Evolutionary conservation across 805 yeast genomes (phyloP).

Genomic region (Cyberlindnera maritima): DNA sequence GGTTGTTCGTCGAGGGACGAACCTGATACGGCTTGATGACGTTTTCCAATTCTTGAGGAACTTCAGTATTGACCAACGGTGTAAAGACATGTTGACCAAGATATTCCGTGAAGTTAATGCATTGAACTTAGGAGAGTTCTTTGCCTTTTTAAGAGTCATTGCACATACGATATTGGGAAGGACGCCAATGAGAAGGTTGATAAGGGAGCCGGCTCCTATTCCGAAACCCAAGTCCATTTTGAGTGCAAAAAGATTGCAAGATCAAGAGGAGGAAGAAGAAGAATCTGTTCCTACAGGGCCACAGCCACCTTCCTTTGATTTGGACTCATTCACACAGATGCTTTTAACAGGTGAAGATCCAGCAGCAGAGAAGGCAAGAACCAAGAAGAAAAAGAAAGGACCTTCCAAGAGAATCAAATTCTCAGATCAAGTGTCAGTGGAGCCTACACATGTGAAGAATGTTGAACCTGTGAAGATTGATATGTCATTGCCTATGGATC

Average conservation of each 20-base stretch:
- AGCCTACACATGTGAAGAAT: slow-evolving; percentile 12
- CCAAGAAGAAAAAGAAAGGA: slow-evolving; percentile 30
- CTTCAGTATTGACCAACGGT: slow-evolving; percentile 56
- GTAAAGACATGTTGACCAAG: slow-evolving; percentile 48
- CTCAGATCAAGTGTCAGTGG: slow-evolving; percentile 52
- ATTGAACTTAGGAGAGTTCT: slow-evolving; percentile 86
- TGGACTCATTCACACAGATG: slow-evolving; percentile 83
- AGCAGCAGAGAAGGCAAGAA: slow-evolving; percentile 38
- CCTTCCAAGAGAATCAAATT: slow-evolving; percentile 63
- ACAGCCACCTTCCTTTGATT: slow-evolving; percentile 49
- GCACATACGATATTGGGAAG: slow-evolving; percentile 62
- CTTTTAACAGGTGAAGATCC: slow-evolving; percentile 76
- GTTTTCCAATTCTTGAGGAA: slow-evolving; percentile 77
- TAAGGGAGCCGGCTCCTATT: slow-evolving; percentile 56
- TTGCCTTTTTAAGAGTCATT: slow-evolving; percentile 77
- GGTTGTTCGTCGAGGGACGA: slow-evolving; percentile 63
- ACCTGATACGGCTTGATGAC: slow-evolving; percentile 68
- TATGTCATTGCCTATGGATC: slow-evolving; percentile 74
- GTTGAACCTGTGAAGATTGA: slow-evolving; percentile 41
- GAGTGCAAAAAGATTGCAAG: slow-evolving; percentile 50
- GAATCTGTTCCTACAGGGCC: slow-evolving; percentile 2
- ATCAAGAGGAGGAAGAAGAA: slow-evolving; percentile 38
- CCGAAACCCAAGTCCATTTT: slow-evolving; percentile 82
- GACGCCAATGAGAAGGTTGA: slow-evolving; percentile 51
- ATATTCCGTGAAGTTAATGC: slow-evolving; percentile 54